Base-by-base conservation (phyloP, 768 basidiomycete genomes). In the Boletus tylopilopsis region DNA sequence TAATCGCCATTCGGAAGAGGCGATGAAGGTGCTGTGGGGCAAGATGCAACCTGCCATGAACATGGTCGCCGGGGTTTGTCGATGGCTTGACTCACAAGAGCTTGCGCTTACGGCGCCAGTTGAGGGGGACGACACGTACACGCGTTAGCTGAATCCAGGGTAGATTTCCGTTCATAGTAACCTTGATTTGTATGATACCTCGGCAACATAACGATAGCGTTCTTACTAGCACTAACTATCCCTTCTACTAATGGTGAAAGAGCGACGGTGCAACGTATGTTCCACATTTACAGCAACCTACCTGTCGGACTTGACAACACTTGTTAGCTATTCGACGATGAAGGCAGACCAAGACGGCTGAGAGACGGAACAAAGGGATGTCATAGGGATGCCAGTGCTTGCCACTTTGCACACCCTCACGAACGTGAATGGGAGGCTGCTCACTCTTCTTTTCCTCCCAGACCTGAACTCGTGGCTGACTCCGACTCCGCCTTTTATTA, bases 351-450 rank as follows among this genome's bases (percentile, higher is more conserved):
- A 11, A 62, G 67, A 21, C 55, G 50, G 15, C 22, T 54, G 34
- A 64, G 6, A 40, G 47, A 57, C 16, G 60, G 64, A 3, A 49
- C 45, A 7, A 53, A 11, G 41, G 67, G 67, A 2, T 68, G 67
- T 36, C 12, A 0, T 10, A 57, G 57, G 27, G 53, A 54, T 36
- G 60, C 53, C 36, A 55, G 43, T 34, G 50, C 19, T n/a, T 68
- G 67, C 42, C 41, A n/a, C 34, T 68, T 67, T 25, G 69, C 42
- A 13, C 67, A 68, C 23, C 72, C 72, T 6, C 55, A 56, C 45
- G 64, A 71, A 24, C 63, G 64, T 2, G 53, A 53, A 15, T 73
- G 72, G 72, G 37, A 45, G 43, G 32, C 42, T n/a, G 72, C 72
- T 1, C 42, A 44, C 4, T 23, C 50, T 41, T 68, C 67, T 39